Evolutionary conservation across 1,139 yeast species (phyloP), one percentile per base, ranked within the genome.

Genomic region (Hyphopichia fennica): DNA sequence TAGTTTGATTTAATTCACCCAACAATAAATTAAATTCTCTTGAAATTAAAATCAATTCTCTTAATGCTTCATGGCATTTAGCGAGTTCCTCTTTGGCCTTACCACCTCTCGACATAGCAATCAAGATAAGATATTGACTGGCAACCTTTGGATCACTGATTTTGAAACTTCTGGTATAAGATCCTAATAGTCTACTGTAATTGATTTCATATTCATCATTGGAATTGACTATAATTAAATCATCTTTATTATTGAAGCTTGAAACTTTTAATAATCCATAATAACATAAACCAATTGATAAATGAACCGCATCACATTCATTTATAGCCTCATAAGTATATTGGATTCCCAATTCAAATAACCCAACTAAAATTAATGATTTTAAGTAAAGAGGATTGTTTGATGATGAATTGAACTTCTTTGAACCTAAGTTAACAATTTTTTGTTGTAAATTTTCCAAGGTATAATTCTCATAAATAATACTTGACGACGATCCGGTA

Each of bases 101-200:
- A 10, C 69, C 71, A 28, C 72, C 72, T 35, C 66, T 57, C 1
- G 73, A 60, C 54, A 90, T 60, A 31, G 89, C 84, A 33, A 91
- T 82, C 50, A 88, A 69, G 23, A 87, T 75, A 42, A 93, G 67
- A 58, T 93, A 93, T 58, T 93, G 97, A 29, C 89, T 87, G 0
- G 97, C 98, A 44, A 87, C 88, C 56, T 84, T 79, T 18, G 98
- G 96, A 65, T 91, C 96, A 37, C 93, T 80, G 41, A 81, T 79
- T 55, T 90, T 85, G 71, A 93, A 91, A 13, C 84, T 81, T 47
- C 90, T 78, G 5, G 95, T 87, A 62, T 89, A 86, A 14, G 83
- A 79, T 0, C 87, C 88, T 40, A 85, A 54, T 38, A 85, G 60
- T 49, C 84, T 73, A 32, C 82, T 75, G 62, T 79, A 84, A 53